Evolutionary conservation across 2,329 filamentous ascomycete species (phyloP).

Genomic region (Plectosphaerella cucumerina): DNA sequence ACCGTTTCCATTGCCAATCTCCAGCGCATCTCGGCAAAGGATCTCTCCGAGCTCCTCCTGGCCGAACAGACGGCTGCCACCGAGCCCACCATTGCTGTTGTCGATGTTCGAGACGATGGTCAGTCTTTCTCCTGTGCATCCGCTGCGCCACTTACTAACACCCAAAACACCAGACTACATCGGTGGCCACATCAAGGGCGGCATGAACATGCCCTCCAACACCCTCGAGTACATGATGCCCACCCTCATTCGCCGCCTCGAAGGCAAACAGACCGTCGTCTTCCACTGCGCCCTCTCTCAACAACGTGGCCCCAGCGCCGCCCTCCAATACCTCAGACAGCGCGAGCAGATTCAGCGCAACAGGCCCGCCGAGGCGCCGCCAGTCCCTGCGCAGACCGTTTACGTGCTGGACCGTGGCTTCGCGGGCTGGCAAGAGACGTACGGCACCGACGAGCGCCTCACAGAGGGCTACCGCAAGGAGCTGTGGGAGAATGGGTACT

Average conservation of each 20-base stretch:
- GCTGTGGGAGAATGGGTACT: slow-evolving; percentile 67
- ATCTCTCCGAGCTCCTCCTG: slow-evolving; percentile 63
- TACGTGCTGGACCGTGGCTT: slow-evolving; percentile 83
- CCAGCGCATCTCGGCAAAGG: slow-evolving; percentile 61
- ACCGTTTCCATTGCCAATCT: slow-evolving; percentile 62
- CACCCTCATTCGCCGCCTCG: slow-evolving; percentile 73
- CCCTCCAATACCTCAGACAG: slow-evolving; percentile 73
- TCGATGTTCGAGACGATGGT: slow-evolving; percentile 89
- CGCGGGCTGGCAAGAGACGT: slow-evolving; percentile 80
- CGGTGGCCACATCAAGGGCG: slow-evolving; percentile 81
- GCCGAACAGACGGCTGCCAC: slow-evolving; percentile 34
- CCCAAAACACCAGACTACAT: slow-evolving; percentile 62
- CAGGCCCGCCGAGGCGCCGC: slow-evolving; percentile 5
- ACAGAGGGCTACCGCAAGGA: slow-evolving; percentile 84
- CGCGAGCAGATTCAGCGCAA: slow-evolving; percentile 44
- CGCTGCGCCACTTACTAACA: not conserved
- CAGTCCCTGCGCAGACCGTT: slow-evolving; percentile 59
- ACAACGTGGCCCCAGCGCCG: slow-evolving; percentile 81
- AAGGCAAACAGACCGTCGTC: slow-evolving; percentile 76
- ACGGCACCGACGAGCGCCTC: slow-evolving; percentile 71
- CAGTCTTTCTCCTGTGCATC: slow-evolving; percentile 17
- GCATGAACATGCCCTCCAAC: slow-evolving; percentile 68
- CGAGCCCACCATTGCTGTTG: slow-evolving; percentile 58
- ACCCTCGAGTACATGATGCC: slow-evolving; percentile 74
- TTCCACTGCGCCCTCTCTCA: slow-evolving; percentile 95